Conservation (phyloP, 805 yeast genomes). For the Jamesozyma jinghongensis region DNA sequence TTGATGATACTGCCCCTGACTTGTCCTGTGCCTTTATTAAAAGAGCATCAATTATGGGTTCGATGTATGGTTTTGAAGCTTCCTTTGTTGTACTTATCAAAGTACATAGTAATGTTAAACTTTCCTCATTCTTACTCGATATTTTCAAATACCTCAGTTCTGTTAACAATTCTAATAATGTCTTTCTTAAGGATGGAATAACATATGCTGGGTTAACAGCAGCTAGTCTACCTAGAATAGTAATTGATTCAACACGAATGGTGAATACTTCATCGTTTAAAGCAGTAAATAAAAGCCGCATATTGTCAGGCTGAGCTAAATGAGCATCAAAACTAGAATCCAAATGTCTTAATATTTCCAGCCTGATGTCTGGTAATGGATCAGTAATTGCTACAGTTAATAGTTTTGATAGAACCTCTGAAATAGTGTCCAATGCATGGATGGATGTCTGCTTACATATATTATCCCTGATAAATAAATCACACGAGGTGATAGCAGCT, state of each 20-base stretch:
- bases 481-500: slow-evolving; percentile 75
- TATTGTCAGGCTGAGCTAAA: slow-evolving; percentile 83
- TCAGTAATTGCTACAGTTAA: slow-evolving; percentile 82
- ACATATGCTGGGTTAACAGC: slow-evolving; percentile 87
- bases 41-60: slow-evolving; percentile 77
- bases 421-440: slow-evolving; percentile 68
- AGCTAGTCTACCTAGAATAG: slow-evolving; percentile 73
- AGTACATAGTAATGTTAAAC: slow-evolving; percentile 62
- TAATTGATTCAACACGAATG: slow-evolving; percentile 66
- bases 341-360: slow-evolving; percentile 62
- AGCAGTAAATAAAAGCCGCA: slow-evolving; percentile 71
- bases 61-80: slow-evolving; percentile 76
- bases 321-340: slow-evolving; percentile 79
- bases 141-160: slow-evolving; percentile 72
- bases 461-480: slow-evolving; percentile 64
- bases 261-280: slow-evolving; percentile 80
- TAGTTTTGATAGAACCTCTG: slow-evolving; percentile 70
- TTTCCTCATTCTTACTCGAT: slow-evolving; percentile 70
- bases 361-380: slow-evolving; percentile 68
- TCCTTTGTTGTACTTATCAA: slow-evolving; percentile 69
- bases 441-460: slow-evolving; percentile 75
- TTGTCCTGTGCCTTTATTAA: slow-evolving; percentile 62
- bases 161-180: slow-evolving; percentile 72
- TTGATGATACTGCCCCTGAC: slow-evolving; percentile 71
- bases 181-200: slow-evolving; percentile 79